Conservation (phyloP, 768 basidiomycete species). For the Russula sp. region DNA sequence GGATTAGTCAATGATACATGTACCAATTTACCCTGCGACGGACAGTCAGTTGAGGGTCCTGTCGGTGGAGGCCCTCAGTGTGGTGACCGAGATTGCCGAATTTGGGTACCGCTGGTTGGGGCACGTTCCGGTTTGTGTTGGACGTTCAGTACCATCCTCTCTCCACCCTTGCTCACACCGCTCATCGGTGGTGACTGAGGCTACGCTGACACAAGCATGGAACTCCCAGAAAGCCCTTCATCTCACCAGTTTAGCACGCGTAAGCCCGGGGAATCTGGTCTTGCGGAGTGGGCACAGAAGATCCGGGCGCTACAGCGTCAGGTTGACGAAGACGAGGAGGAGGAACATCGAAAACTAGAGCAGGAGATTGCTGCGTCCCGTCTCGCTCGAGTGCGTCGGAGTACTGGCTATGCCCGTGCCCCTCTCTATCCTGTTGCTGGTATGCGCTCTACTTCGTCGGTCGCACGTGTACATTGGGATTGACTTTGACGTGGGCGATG, state of each 20-base stretch:
- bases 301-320: slow-evolving; percentile 76
- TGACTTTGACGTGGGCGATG: slow-evolving; percentile 12
- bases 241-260: slow-evolving; percentile 14
- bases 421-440: slow-evolving; percentile 31
- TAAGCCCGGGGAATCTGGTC: slow-evolving; percentile 50
- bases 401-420: slow-evolving; percentile 34
- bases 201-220: slow-evolving; percentile 6
- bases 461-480: not conserved
- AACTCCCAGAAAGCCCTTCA: slow-evolving; percentile 12
- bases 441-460: slow-evolving; percentile 4
- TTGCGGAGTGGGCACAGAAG: slow-evolving; percentile 77
- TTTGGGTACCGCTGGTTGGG: not conserved
- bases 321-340: slow-evolving; percentile 75
- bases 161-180: not conserved
- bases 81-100: not conserved
- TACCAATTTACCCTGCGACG: not conserved
- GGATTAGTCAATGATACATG: not conserved
- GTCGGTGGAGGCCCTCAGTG: not conserved
- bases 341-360: slow-evolving; percentile 61
- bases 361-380: slow-evolving; percentile 45
- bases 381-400: slow-evolving; percentile 38
- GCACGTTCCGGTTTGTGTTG: not conserved
- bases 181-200: not conserved
- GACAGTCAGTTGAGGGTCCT: too few species aligned
- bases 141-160: not conserved